phyloP scores from a whole-genome alignment of 352 stramenopile species.

The Hyaloperonospora brassicae region DNA sequence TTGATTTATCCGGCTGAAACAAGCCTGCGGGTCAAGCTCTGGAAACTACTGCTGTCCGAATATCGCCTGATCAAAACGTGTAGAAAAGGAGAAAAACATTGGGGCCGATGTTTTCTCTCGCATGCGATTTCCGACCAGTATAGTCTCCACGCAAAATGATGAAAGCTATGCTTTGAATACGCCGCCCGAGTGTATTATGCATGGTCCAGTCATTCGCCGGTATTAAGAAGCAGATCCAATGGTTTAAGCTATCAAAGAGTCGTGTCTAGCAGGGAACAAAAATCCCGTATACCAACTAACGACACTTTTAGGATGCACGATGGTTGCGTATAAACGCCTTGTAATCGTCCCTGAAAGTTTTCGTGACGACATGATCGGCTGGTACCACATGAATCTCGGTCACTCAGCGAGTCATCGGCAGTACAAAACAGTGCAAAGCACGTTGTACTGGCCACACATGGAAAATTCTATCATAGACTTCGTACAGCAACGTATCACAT shows the following conservation, averaged over 20 bases:
- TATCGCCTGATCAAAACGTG: neutral
- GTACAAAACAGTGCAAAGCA: too few relatives aligned
- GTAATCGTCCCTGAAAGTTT: neutral
- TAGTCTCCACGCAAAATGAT: neutral
- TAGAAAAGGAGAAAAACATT: neutral
- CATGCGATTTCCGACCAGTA: neutral
- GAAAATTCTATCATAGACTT: too few relatives aligned
- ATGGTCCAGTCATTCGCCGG: neutral
- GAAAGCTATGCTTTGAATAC: neutral
- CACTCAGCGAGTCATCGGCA: too few relatives aligned
- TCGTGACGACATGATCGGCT: neutral
- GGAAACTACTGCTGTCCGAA: conserved; percentile 1
- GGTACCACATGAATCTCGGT: neutral
- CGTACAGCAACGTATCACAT: too few relatives aligned
- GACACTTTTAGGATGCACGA: neutral
- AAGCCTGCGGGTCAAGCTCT: neutral
- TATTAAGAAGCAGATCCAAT: neutral
- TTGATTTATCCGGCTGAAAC: conserved; percentile 1
- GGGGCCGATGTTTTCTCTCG: conserved; percentile 2
- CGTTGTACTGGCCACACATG: too few relatives aligned
- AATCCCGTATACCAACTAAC: neutral
- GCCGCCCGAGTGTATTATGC: neutral
- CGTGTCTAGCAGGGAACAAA: neutral
- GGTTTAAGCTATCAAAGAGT: neutral
- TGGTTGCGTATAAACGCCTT: neutral